Evolutionary conservation across 805 yeast species (phyloP).

Genomic region (Babjeviella inositovora): DNA sequence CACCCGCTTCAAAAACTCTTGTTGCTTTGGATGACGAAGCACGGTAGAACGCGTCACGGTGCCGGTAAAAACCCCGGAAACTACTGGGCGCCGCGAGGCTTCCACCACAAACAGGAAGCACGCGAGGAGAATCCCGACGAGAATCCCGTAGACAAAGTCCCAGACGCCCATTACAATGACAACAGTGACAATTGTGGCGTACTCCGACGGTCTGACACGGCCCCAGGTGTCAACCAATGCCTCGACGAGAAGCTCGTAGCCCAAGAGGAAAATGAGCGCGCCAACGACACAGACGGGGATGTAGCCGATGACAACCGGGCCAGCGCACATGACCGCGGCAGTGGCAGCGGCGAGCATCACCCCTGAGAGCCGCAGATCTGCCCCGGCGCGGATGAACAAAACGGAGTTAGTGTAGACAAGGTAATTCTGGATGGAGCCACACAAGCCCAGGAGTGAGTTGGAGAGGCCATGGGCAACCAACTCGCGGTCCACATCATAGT

Average conservation of each 20-base stretch:
- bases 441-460: conserved; percentile 66
- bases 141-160: conserved; percentile 88
- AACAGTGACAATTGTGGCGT: conserved; percentile 67
- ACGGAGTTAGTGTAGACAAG: conserved; percentile 90
- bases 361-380: conserved; percentile 80
- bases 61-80: conserved; percentile 74
- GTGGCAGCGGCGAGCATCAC: conserved; percentile 79
- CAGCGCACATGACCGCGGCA: conserved; percentile 62
- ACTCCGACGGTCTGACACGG: conserved; percentile 60
- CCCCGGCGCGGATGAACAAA: conserved; percentile 86
- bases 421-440: conserved; percentile 88
- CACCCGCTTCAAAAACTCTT: conserved; percentile 66
- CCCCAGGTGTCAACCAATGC: conserved; percentile 78
- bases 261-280: conserved; percentile 74
- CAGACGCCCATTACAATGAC: conserved; percentile 92
- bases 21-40: conserved; percentile 78
- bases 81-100: conserved; percentile 72
- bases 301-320: conserved; percentile 85
- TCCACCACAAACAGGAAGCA: conserved; percentile 92
- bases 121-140: conserved; percentile 82
- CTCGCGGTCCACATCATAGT: conserved; percentile 78
- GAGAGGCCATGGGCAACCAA: conserved; percentile 91
- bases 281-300: conserved; percentile 97
- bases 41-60: conserved; percentile 85
- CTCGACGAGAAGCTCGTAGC: conserved; percentile 80